Evolutionary conservation across 768 basidiomycete species (phyloP), one percentile per base, ranked within the genome.

Genomic region (Lentinus brumalis): DNA sequence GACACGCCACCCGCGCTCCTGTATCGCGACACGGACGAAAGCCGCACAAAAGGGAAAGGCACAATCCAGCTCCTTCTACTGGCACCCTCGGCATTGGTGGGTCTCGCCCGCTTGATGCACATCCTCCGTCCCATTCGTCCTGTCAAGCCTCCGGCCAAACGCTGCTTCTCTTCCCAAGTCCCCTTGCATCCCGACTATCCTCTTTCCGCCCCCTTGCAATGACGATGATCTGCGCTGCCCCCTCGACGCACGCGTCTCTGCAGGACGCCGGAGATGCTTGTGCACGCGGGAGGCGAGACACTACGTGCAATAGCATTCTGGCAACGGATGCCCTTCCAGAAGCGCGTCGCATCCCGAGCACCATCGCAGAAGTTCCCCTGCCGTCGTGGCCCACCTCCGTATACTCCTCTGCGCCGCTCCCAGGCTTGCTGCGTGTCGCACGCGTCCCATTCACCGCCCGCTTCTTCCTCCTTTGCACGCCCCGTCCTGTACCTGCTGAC

Each of bases 161-260:
- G 35, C 46, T 46, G 45, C 56, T 30, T 26, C 18, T 42, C 42
- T 16, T 53, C 42, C 51, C 42, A 57, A 16, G 18, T 46, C 54
- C 30, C 46, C 6, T 31, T 47, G 12, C 41, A 5, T 18, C 45
- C 45, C 45, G 45, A 46, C 45, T 21, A 46, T 46, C 45, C 45
- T 21, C n/a, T 46, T 50, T 55, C 53, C 50, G 54, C 50, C 53
- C 47, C 50, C 21, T 50, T 2, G 21, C 29, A 51, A 61, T 61
- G 60, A 61, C 55, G 60, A 55, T 52, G 60, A 61, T 61, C 60
- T 56, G 60, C 60, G 40, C 55, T 29, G 45, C 50, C 55, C 55
- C 50, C 21, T 61, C 55, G 26, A n/a, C 50, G 35, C 15, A 49
- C 11, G 30, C 29, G 40, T 42, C 26, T 12, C 53, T 39, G 50